These are phyloP conservation scores for Hypholoma fasciculare DNA, from an alignment of 768 basidiomycete genomes.

Conservation along the genomic window DNA sequence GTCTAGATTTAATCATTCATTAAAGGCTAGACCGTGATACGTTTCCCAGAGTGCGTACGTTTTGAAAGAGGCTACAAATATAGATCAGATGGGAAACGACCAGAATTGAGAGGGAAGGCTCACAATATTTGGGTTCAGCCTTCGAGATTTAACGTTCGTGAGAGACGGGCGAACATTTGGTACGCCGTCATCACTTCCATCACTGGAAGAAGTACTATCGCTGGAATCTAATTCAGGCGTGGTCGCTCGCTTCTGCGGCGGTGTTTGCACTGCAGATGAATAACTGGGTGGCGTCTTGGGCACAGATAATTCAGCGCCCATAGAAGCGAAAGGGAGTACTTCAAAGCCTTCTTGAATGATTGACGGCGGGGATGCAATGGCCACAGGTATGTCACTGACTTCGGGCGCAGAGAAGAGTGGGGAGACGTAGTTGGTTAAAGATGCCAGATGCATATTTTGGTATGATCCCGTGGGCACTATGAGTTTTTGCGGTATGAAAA, in stretches of 20 bases:
- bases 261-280: slow-evolving; percentile 40
- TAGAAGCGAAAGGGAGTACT: slow-evolving; percentile 23
- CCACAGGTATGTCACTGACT: slow-evolving; percentile 1
- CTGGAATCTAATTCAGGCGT: slow-evolving; percentile 41
- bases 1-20: slow-evolving; percentile 35
- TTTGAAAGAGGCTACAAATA: slow-evolving; percentile 53
- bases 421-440: slow-evolving; percentile 11
- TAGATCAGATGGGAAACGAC: slow-evolving; percentile 16
- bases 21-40: slow-evolving; percentile 6
- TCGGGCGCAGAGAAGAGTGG: not conserved
- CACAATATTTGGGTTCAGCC: slow-evolving; percentile 53
- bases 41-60: slow-evolving; percentile 38
- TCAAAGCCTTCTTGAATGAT: slow-evolving; percentile 22
- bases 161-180: slow-evolving; percentile 25
- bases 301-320: slow-evolving; percentile 18
- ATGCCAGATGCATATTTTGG: slow-evolving; percentile 7
- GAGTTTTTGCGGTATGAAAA: slow-evolving; percentile 63
- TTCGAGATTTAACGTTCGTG: slow-evolving; percentile 35
- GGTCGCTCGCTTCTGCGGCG: slow-evolving; percentile 26
- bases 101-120: slow-evolving; percentile 17
- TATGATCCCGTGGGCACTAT: slow-evolving; percentile 13
- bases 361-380: slow-evolving; percentile 9
- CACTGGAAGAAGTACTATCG: slow-evolving; percentile 45
- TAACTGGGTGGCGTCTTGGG: slow-evolving; percentile 32
- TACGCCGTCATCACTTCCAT: slow-evolving; percentile 39